Base-by-base conservation (phyloP, 2,329 filamentous ascomycete species). In the Myriosclerotinia duriaeana region DNA sequence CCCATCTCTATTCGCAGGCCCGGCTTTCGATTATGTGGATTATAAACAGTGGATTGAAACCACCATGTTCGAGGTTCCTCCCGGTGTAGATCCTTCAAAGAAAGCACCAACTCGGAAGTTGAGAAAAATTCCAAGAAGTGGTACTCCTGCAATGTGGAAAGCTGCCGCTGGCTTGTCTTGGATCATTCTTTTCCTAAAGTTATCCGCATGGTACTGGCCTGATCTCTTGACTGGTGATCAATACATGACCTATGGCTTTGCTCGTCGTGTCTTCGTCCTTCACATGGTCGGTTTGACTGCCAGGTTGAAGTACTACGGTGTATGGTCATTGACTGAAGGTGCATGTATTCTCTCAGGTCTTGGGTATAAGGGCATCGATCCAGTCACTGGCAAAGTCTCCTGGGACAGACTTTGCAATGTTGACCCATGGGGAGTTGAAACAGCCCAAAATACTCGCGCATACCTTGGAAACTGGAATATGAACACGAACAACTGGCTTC, bases 401-500 rank as follows among this genome's bases (percentile, higher is more conserved):
- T 99, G 95, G 91, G 89, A 97, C 75, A 88, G 94, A 38, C 81
- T 98, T 22, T 89, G 92, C 72, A 99, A 99, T 75, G 92, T 99
- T 72, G 88, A 91, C 71, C 90, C 95, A 0, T 89, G 88, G 84
- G 87, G 86, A 2, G 91, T 99, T 38, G 95, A 99, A 79, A 83
- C 87, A 0, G 95, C 94, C 0, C 93, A 97, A 79, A 99, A 98
- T 77, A 91, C 91, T n/a, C 88, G 94, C 64, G 93, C 87, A 1
- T 98, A 95, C 74, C 84, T 99, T 3, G 94, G 89, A 59, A 90
- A 87, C 74, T 99, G 95, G 95, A 99, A 99, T 78, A 97, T 97
- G 81, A 98, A 98, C 79, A 99, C 95, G 15, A 99, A 97, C 78
- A 87, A 92, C 74, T 99, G 95, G 95, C 81, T 99, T 69, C 87